These are phyloP conservation scores for Colletotrichum lindemuthianum DNA, from an alignment of 2,329 filamentous ascomycete species.

Conservation along the genomic window DNA sequence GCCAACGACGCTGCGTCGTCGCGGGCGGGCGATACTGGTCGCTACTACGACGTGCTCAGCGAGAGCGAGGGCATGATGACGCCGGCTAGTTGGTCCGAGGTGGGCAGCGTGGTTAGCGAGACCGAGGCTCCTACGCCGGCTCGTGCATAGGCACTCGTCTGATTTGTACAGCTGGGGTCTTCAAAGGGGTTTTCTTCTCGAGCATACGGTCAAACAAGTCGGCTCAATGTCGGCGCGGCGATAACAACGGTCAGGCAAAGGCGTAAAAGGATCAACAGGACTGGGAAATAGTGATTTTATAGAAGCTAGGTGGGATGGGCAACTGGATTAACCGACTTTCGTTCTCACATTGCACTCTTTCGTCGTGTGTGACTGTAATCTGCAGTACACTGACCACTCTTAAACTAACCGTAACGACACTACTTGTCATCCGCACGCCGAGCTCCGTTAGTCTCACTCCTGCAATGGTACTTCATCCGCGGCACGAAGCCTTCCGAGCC, in stretches of 20 bases:
- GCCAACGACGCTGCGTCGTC: slow-evolving; percentile 54
- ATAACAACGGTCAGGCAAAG: slow-evolving; percentile 7
- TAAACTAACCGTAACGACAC: no score
- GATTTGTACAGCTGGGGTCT: background rate
- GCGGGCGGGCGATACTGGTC: slow-evolving; percentile 48
- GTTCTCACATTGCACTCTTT: background rate
- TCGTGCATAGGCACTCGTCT: slow-evolving; percentile 41
- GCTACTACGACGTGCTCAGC: slow-evolving; percentile 66
- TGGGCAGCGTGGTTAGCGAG: slow-evolving; percentile 71
- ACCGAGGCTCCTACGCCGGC: slow-evolving; percentile 51
- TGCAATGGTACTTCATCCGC: slow-evolving; percentile 13
- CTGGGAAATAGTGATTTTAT: slow-evolving; percentile 22
- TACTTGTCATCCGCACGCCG: no score
- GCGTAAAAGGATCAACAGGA: slow-evolving; percentile 32
- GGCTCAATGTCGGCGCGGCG: background rate
- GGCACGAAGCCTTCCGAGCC: slow-evolving; percentile 25
- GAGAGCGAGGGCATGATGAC: slow-evolving; percentile 69
- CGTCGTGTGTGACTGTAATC: background rate
- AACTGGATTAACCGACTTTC: slow-evolving; percentile 2
- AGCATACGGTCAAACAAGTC: background rate
- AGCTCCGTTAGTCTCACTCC: no score
- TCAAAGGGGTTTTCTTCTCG: background rate
- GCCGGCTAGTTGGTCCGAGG: slow-evolving; percentile 72
- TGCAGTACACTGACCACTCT: no score
- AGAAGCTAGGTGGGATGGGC: slow-evolving; percentile 20